Percentiles rank a stretch among this genome's conserved stretches.
Conservation (phyloP, 2,329 filamentous ascomycete genomes). For the Colletotrichum theobromicola region DNA sequence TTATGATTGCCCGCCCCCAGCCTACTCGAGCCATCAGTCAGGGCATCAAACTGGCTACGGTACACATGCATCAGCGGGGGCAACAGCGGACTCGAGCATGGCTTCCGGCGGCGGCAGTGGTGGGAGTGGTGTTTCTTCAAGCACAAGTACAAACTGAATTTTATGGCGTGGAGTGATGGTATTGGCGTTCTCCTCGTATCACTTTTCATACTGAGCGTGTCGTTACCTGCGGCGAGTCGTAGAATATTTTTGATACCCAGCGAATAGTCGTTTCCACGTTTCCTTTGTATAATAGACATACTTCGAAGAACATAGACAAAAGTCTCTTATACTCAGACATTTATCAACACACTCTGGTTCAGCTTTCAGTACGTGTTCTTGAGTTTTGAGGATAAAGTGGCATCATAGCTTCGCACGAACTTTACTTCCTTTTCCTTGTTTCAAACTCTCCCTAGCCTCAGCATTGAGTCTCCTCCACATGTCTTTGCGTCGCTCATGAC, state of each 20-base stretch:
- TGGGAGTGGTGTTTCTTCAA: not conserved
- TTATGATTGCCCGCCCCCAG: not conserved
- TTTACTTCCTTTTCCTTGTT: not conserved
- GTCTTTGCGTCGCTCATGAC: constrained; percentile 58
- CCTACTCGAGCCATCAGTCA: not conserved
- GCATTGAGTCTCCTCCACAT: constrained; percentile 62
- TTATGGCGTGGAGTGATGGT: not conserved
- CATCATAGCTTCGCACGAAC: not conserved
- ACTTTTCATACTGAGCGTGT: not conserved
- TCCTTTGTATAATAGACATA: not conserved
- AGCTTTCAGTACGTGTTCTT: rapidly evolving
- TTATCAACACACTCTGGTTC: not conserved
- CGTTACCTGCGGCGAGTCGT: not conserved
- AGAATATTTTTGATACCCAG: not conserved
- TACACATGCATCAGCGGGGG: not conserved
- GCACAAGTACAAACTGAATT: not conserved
- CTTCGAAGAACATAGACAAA: not conserved
- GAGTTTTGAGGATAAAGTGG: too few relatives aligned
- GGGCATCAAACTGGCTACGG: not conserved
- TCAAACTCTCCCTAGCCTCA: not conserved
- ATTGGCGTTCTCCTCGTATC: not conserved
- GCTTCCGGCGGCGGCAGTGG: not conserved
- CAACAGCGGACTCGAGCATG: not conserved
- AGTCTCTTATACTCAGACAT: not conserved
- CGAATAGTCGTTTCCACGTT: not conserved